These are phyloP conservation scores for Achlya hypogyna DNA, from an alignment of 352 stramenopile species.

Conservation along the genomic window DNA sequence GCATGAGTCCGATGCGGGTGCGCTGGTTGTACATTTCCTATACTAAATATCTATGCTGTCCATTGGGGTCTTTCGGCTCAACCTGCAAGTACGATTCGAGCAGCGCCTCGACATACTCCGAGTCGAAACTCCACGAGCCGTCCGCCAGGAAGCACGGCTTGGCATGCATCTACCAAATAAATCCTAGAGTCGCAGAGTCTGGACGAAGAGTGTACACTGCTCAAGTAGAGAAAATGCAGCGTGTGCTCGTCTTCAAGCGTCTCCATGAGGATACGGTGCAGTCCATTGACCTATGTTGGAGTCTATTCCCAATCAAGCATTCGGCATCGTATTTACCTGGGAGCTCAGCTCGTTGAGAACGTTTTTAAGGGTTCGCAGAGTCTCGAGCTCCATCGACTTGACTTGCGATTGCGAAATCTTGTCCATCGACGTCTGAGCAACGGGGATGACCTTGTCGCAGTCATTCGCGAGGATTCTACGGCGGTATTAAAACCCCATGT, in stretches of 20 bases:
- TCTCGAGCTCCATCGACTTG: not conserved
- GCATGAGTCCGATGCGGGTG: conserved; percentile 10
- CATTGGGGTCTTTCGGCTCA: not conserved
- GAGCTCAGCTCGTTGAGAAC: conserved; percentile 6
- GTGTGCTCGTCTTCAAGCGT: conserved; percentile 14
- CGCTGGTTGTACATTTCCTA: conserved; percentile 19
- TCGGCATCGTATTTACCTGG: too few relatives aligned
- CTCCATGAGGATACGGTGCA: conserved; percentile 18
- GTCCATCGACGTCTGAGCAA: not conserved
- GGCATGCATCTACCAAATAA: not conserved
- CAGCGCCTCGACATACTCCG: conserved; percentile 14
- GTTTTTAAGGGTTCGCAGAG: conserved; percentile 14
- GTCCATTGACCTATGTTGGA: conserved; percentile 11
- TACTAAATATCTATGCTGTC: not conserved
- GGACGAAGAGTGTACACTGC: conserved; percentile 5
- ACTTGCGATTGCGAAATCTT: conserved; percentile 1
- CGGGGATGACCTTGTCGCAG: not conserved
- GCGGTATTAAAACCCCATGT: not conserved
- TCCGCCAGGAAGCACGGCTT: conserved; percentile 26
- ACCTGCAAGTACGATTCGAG: conserved; percentile 20
- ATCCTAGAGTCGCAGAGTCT: not conserved
- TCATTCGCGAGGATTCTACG: not conserved
- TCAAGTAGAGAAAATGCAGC: conserved; percentile 18
- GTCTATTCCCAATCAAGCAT: not conserved
- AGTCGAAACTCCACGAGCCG: conserved; percentile 20